Conservation (phyloP, 2,329 filamentous ascomycete species). For the Zymoseptoria brevis region DNA sequence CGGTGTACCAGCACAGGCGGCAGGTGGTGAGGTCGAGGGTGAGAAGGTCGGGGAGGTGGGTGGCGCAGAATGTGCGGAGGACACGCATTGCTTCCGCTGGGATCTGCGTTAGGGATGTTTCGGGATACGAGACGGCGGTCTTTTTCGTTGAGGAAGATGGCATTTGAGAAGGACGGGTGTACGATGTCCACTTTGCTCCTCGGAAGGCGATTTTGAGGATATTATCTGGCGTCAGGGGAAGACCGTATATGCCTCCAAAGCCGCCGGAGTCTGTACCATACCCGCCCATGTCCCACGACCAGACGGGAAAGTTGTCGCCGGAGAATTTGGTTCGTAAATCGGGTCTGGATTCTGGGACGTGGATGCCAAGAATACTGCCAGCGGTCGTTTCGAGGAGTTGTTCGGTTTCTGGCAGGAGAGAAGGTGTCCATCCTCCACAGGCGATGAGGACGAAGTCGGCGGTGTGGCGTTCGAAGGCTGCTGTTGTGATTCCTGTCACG, state of each 20-base stretch:
- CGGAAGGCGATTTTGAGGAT: conserved; percentile 21
- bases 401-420: conserved; percentile 36
- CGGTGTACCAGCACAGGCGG: conserved; percentile 47
- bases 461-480: conserved; percentile 37
- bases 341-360: conserved; percentile 33
- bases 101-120: conserved; percentile 13
- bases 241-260: conserved; percentile 18
- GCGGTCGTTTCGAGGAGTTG: conserved; percentile 42
- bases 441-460: conserved; percentile 23
- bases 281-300: conserved; percentile 25
- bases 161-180: conserved; percentile 2
- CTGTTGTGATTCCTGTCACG: conserved; percentile 20
- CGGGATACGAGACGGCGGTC: conserved; percentile 15
- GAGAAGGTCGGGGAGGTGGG: conserved; percentile 38
- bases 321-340: conserved; percentile 37
- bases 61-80: conserved; percentile 18
- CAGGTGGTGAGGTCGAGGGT: conserved; percentile 35
- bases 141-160: background rate
- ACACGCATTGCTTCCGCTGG: conserved; percentile 22
- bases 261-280: conserved; percentile 1
- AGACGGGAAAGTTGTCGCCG: conserved; percentile 41
- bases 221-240: conserved; percentile 20
- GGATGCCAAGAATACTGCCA: conserved; percentile 39
- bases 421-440: conserved; percentile 25
- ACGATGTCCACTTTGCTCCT: conserved; percentile 24